phyloP scores from a whole-genome alignment of 2,329 filamentous ascomycete genomes.

The Aspergillus proliferans region DNA sequence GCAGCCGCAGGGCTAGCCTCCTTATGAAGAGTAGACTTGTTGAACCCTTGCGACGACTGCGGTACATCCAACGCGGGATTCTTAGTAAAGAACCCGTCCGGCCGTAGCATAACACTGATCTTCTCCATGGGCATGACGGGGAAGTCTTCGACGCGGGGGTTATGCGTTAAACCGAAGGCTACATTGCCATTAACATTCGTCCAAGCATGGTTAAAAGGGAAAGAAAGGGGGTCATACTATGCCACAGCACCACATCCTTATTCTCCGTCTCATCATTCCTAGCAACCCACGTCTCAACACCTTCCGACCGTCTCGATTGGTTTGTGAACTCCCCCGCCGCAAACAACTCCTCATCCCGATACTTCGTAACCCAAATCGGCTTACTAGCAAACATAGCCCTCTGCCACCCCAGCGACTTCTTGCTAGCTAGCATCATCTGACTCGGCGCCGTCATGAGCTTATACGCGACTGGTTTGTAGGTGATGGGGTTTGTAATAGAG shows the following conservation, averaged over 20 bases:
- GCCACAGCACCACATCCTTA: slow-evolving; percentile 36
- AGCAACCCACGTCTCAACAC: slow-evolving; percentile 48
- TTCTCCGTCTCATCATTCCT: slow-evolving; percentile 45
- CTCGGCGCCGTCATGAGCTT: slow-evolving; percentile 53
- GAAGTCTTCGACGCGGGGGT: slow-evolving; percentile 60
- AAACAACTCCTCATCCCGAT: slow-evolving; percentile 48
- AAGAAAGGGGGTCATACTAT: slow-evolving; percentile 23
- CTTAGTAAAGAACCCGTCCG: slow-evolving; percentile 48
- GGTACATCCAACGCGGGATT: slow-evolving; percentile 47
- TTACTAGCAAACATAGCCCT: slow-evolving; percentile 52
- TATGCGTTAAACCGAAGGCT: slow-evolving; percentile 56
- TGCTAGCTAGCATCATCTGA: slow-evolving; percentile 51
- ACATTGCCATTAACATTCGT: neutral
- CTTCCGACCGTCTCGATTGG: slow-evolving; percentile 49
- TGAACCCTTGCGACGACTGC: slow-evolving; percentile 35
- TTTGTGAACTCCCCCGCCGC: slow-evolving; percentile 53
- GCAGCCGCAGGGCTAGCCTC: slow-evolving; percentile 10
- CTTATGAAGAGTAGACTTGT: slow-evolving; percentile 34
- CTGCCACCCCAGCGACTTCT: slow-evolving; percentile 42
- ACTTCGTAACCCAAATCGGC: slow-evolving; percentile 52
- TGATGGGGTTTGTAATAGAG: slow-evolving; percentile 47
- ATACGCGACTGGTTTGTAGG: slow-evolving; percentile 50
- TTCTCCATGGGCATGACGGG: slow-evolving; percentile 62
- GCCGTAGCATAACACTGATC: slow-evolving; percentile 43
- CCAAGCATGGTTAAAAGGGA: too few species aligned